Evolutionary conservation across 768 basidiomycete species (phyloP), one percentile per base, ranked within the genome.

Genomic region (Zangia roseola): DNA sequence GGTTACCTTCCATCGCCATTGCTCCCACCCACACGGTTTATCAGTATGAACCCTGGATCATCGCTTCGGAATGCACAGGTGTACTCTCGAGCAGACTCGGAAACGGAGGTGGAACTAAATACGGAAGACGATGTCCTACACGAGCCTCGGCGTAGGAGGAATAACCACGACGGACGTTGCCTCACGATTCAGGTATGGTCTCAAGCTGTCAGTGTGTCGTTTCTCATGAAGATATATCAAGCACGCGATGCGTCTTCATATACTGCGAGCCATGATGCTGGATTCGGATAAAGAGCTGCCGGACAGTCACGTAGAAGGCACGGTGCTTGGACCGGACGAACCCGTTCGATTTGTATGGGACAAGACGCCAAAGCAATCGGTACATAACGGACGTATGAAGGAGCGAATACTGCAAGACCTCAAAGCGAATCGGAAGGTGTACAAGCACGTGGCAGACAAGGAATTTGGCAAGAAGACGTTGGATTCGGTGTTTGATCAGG

Each of bases 271-370:
- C 43, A 86, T 90, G 82, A 68, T 73, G 17, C 49, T 86, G 6
- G 71, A 76, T 7, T 74, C 64, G 31, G 84, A 82, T 56, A 79
- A 80, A 50, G 61, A 76, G 1, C 69, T 89, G 8, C 88, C 88
- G 1, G 79, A 80, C 47, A 81, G 77, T 44, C 80, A 86, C 57
- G 55, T 58, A 10, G 86, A 89, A 58, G 83, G 80, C 14, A 69
- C 64, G 10, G 57, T 67, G 4, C 57, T 82, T 1, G 70, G 67
- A 3, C 58, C 71, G 10, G 62, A 72, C 19, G 76, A 82, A n/a
- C 78, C 85, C 1, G 72, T 89, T 13, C 82, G 87, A 17, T 89
- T 89, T 54, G 82, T 88, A 5, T 90, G 88, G 88, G 81, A 84
- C 52, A 87, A 86, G 63, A 90, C 88, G 2, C 72, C 78, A 10